Evolutionary conservation across 83 land plant species (phyloP).

Genomic region (Picea mariana): DNA sequence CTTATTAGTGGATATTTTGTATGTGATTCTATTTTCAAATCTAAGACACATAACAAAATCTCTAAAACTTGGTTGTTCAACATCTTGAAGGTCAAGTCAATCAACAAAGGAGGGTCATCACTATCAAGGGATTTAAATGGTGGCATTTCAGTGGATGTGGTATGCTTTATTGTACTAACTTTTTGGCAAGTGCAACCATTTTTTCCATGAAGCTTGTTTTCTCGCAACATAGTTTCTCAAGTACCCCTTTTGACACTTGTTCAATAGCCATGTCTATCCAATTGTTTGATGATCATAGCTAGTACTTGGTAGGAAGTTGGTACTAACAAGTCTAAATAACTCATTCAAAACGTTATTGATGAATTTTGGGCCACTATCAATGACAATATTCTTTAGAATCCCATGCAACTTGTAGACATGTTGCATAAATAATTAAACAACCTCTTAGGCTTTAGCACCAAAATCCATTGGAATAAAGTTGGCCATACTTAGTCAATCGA

Average conservation of each 20-base stretch:
- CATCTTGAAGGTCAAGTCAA: background rate
- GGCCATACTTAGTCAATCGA: slow-evolving; percentile 7
- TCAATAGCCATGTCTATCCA: slow-evolving; percentile 18
- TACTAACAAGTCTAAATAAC: background rate
- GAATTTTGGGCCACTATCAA: slow-evolving; percentile 6
- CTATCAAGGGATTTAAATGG: slow-evolving; percentile 20
- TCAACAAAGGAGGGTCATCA: background rate
- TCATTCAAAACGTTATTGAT: background rate
- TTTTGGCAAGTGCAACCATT: slow-evolving; percentile 17
- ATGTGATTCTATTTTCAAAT: too few relatives aligned
- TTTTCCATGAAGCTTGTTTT: slow-evolving; percentile 1
- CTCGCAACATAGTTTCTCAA: background rate
- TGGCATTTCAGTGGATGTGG: background rate
- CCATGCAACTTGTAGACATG: slow-evolving; percentile 18
- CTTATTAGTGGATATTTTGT: too few relatives aligned
- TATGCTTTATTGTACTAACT: slow-evolving; percentile 13
- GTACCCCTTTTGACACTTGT: slow-evolving; percentile 16
- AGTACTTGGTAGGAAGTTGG: background rate
- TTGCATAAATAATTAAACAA: background rate
- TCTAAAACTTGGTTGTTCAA: background rate
- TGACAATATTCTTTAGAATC: slow-evolving; percentile 6
- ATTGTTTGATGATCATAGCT: slow-evolving; percentile 18
- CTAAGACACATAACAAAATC: background rate
- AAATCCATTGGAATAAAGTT: background rate
- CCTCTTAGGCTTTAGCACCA: background rate